These are phyloP conservation scores for Prunus mume DNA, from an alignment of 306 rosid genomes.

Conservation along the genomic window DNA sequence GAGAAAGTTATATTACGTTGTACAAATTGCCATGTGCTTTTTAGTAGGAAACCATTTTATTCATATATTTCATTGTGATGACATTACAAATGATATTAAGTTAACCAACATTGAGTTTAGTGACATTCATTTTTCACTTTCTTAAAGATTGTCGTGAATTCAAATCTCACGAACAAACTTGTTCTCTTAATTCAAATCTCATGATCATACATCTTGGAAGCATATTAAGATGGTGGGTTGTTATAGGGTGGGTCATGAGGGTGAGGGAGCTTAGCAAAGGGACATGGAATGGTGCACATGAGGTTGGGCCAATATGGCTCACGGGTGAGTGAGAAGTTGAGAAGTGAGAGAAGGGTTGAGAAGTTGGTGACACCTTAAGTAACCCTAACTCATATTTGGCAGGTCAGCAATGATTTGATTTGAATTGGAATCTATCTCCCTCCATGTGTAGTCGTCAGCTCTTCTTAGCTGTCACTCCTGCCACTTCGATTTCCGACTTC, in stretches of 20 bases:
- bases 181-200: neutral
- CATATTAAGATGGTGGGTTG: neutral
- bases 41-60: no score
- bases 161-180: neutral
- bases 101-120: no score
- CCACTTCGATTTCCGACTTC: conserved; percentile 12
- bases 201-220: neutral
- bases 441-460: conserved; percentile 51
- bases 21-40: no score
- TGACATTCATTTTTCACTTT: neutral
- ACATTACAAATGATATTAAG: no score
- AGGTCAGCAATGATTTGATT: conserved; percentile 39
- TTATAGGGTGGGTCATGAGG: neutral
- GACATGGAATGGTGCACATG: neutral
- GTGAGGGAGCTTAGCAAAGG: neutral
- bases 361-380: neutral
- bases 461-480: conserved; percentile 55
- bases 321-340: neutral
- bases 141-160: neutral
- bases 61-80: no score
- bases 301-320: neutral
- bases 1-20: neutral
- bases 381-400: neutral
- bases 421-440: conserved; percentile 35
- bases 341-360: neutral